Evolutionary conservation across 2,329 filamentous ascomycete genomes (phyloP).

Genomic region (Tolypocladium cylindrosporum): DNA sequence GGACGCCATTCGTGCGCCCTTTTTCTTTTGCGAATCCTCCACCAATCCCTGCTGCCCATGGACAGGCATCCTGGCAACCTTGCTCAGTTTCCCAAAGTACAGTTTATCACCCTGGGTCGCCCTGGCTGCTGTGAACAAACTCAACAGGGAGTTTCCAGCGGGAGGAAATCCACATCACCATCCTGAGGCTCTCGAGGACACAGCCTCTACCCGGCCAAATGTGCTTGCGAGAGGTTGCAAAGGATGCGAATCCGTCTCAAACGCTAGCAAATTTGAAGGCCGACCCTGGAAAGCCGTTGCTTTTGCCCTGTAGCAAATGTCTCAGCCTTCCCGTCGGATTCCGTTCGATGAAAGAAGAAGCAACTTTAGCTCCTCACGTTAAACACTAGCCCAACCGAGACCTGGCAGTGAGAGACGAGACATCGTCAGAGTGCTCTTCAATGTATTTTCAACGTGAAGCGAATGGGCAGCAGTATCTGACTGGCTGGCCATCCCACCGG

Average conservation of each 20-base stretch:
- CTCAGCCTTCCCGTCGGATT: neutral
- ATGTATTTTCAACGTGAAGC: neutral
- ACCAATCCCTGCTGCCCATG: neutral
- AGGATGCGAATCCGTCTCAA: neutral
- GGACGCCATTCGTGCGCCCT: neutral
- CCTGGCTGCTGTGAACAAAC: neutral
- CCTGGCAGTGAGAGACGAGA: neutral
- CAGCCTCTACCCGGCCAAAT: neutral
- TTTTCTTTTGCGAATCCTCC: neutral
- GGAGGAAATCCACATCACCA: neutral
- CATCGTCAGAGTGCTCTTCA: neutral
- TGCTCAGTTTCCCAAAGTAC: neutral
- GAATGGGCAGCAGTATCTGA: neutral
- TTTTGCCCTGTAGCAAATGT: neutral
- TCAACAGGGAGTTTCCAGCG: neutral
- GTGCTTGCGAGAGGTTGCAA: neutral
- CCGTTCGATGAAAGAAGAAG: constrained; percentile 1
- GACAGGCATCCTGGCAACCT: neutral
- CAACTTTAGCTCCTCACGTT: neutral
- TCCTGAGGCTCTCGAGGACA: neutral
- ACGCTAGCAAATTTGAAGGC: neutral
- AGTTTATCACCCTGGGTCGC: neutral
- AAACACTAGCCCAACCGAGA: neutral
- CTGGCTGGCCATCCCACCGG: neutral
- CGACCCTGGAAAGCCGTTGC: neutral